Evolutionary conservation across 73 alveolate species (phyloP).

Genomic region (Paramecium pentaurelia): DNA sequence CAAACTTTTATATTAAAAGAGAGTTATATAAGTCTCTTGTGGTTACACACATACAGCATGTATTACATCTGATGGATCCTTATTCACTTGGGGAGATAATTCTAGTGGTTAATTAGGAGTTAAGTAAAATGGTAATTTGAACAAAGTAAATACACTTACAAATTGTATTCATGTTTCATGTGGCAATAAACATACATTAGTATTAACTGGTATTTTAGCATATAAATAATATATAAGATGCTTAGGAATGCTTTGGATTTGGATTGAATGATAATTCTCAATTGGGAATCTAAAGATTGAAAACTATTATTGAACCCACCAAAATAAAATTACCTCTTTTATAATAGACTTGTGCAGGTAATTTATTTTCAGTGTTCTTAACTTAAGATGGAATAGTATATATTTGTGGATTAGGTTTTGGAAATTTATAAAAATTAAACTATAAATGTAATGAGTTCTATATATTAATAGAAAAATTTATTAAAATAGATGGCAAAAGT

Average conservation of each 20-base stretch:
- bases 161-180: slow-evolving; percentile 13
- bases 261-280: not conserved
- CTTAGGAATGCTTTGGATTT: not conserved
- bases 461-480: not conserved
- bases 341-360: not conserved
- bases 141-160: not conserved
- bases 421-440: not conserved
- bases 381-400: not conserved
- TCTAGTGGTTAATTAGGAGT: not conserved
- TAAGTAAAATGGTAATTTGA: not conserved
- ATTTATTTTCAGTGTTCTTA: not conserved
- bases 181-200: slow-evolving; percentile 12
- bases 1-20: not conserved
- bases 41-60: slow-evolving; percentile 63
- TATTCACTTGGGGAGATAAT: slow-evolving; percentile 29
- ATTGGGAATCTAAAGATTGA: not conserved
- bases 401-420: slow-evolving; percentile 1
- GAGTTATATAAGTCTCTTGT: slow-evolving; percentile 62
- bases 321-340: not conserved
- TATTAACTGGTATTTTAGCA: not conserved
- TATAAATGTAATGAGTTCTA: not conserved
- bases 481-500: not conserved
- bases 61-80: not conserved
- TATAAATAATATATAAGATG: not conserved
- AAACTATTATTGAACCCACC: not conserved